Evolutionary conservation across 805 yeast genomes (phyloP), one percentile per base, ranked within the genome.

Genomic region (Tanozyma kutaoensis): DNA sequence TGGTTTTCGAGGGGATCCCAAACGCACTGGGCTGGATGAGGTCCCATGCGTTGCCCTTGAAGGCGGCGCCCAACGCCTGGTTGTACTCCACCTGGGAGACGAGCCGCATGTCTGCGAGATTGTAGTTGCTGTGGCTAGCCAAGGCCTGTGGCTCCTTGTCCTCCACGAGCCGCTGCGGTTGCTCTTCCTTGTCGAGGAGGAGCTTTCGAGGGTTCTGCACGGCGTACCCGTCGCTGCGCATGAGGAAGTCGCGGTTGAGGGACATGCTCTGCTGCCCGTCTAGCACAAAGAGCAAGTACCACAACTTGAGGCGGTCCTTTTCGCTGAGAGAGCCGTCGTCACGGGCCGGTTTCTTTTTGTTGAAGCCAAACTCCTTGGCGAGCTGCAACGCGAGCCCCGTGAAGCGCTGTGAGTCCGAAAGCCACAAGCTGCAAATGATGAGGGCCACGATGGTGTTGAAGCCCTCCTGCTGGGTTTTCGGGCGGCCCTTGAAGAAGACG

Each of bases 211-310:
- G 57, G 23, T 65, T 50, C 26, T 40, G 46, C 11, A 72, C 42
- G 3, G 67, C 40, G 18, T 50, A 53, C 30, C 72, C 78, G 16
- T 48, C 42, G 2, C 62, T 46, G 27, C 58, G 56, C n/a, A 75
- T 62, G 24, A 75, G 41, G 0, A 78, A 69, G 30, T 67, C 67
- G 36, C 77, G 58, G 35, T 69, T 68, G 38, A 63, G 67, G 0
- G 75, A 64, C 39, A 75, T 48, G 35, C 78, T 69, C 37, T 75
- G 81, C 36, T 76, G 79, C 0, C 81, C 80, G 46, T 76, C 84
- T 20, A 74, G 48, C 8, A 73, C 66, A 44, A 69, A 76, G 13
- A 76, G 48, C 31, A 76, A 50, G 41, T 74, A 76, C 84, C 84
- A 76, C 24, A 76, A 48, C 37, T 71, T 72, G 25, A 74, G 46